Percentiles rank a stretch among this genome's conserved stretches.
Conservation (phyloP, 2,329 filamentous ascomycete genomes). For the Periglandula ipomoeae region DNA sequence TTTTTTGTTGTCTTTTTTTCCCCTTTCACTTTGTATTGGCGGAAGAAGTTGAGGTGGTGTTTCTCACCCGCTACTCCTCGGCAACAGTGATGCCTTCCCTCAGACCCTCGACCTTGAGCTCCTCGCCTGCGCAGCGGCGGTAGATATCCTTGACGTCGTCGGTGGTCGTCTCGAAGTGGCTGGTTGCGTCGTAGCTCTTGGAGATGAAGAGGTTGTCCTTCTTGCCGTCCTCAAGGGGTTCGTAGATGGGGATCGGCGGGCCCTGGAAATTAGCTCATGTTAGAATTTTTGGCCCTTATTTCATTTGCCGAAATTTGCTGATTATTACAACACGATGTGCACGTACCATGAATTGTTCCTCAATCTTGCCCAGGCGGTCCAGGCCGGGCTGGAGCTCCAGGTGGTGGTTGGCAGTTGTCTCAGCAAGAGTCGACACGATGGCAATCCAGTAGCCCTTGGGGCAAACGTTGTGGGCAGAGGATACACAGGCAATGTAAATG, state of each 20-base stretch:
- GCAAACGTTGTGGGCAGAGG: conserved; percentile 93
- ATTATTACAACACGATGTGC: not conserved
- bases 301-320: not conserved
- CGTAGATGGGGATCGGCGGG: conserved; percentile 84
- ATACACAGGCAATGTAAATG: conserved; percentile 95
- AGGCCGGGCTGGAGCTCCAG: conserved; percentile 88
- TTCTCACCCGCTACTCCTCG: conserved; percentile 42
- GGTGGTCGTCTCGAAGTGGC: conserved; percentile 86
- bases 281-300: not conserved
- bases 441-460: conserved; percentile 99
- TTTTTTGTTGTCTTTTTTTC: not conserved
- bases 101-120: conserved; percentile 79
- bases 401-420: conserved; percentile 87
- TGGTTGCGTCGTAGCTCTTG: conserved; percentile 96
- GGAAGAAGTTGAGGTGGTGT: not conserved
- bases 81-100: conserved; percentile 69
- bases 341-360: conserved; percentile 89
- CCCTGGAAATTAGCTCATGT: conserved; percentile 33
- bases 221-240: conserved; percentile 72
- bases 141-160: conserved; percentile 97
- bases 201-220: conserved; percentile 94
- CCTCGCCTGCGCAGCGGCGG: conserved; percentile 69
- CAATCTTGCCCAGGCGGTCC: conserved; percentile 83
- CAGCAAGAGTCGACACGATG: conserved; percentile 95
- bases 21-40: not conserved